A percentile compares a stretch with the other conserved stretches of the same genome.
Conservation (phyloP, 148 eudicot genomes). For the Oxyria digyna region DNA sequence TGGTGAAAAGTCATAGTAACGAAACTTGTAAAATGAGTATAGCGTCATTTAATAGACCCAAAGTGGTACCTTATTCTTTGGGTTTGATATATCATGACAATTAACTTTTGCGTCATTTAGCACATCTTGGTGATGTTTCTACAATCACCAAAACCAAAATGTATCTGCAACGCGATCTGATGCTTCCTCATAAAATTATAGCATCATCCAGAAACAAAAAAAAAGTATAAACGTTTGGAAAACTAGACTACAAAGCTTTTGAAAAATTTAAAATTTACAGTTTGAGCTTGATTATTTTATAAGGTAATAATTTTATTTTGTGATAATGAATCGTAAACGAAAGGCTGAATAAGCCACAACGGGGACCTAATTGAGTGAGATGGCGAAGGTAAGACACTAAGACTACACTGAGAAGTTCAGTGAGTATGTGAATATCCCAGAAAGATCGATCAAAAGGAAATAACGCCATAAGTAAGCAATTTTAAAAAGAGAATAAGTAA, state of each 20-base stretch:
- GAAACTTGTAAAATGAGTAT: constrained; percentile 12
- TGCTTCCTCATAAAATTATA: constrained; percentile 14
- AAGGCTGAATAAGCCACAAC: too few relatives aligned
- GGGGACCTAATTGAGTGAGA: too few relatives aligned
- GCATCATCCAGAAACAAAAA: not conserved
- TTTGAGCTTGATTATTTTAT: too few relatives aligned
- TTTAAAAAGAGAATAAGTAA: too few relatives aligned
- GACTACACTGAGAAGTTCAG: too few relatives aligned
- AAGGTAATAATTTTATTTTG: too few relatives aligned
- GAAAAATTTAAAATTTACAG: not conserved
- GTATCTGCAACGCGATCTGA: constrained; percentile 6
- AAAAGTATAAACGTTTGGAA: not conserved
- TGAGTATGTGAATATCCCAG: too few relatives aligned
- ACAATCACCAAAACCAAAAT: constrained; percentile 32
- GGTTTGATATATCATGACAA: constrained; percentile 53
- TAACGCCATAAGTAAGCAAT: too few relatives aligned
- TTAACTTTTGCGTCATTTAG: constrained; percentile 41
- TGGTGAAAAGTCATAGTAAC: too few relatives aligned
- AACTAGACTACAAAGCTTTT: not conserved
- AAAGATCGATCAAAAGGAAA: too few relatives aligned
- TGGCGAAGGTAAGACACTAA: too few relatives aligned
- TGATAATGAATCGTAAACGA: too few relatives aligned
- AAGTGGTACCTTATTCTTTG: constrained; percentile 28
- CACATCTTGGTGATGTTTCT: constrained; percentile 7
- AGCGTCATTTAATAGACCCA: constrained; percentile 60